phyloP scores from a whole-genome alignment of 2,329 filamentous ascomycete species.

The Fusarium veterinarium region DNA sequence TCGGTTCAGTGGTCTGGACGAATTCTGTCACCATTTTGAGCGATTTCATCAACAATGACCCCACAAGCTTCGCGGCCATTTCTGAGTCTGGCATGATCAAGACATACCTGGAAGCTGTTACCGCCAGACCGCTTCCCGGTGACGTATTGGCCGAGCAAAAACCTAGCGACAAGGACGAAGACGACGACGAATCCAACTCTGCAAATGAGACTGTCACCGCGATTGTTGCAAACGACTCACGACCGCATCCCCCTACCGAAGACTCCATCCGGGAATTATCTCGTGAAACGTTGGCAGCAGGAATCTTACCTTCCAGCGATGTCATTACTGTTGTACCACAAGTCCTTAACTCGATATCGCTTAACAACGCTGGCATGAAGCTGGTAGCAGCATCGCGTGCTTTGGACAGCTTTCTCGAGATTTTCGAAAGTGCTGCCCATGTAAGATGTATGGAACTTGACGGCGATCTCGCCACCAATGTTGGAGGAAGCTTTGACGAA shows the following conservation, averaged over 20 bases:
- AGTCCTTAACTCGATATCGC: constrained; percentile 91
- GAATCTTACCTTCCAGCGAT: constrained; percentile 88
- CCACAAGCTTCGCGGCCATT: constrained; percentile 95
- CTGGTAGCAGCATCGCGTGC: constrained; percentile 86
- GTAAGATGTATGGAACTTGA: constrained; percentile 86
- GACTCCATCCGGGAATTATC: constrained; percentile 61
- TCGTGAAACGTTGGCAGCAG: constrained; percentile 65
- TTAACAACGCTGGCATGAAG: constrained; percentile 88
- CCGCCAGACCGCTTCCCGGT: constrained; percentile 59
- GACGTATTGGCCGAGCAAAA: constrained; percentile 46
- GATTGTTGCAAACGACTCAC: constrained; percentile 50
- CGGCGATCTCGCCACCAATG: constrained; percentile 72
- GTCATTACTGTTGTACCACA: constrained; percentile 88
- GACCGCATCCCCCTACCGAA: constrained; percentile 64
- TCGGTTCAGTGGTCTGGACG: constrained; percentile 95
- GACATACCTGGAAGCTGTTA: constrained; percentile 86
- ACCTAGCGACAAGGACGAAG: constrained; percentile 47
- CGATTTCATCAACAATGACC: constrained; percentile 98
- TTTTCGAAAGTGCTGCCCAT: constrained; percentile 94
- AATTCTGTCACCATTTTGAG: constrained; percentile 91
- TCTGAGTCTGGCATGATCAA: constrained; percentile 92
- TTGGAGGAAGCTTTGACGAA: constrained; percentile 92
- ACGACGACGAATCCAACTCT: constrained; percentile 51
- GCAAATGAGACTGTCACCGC: constrained; percentile 55
- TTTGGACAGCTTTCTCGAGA: constrained; percentile 88